Evolutionary conservation across 2,329 filamentous ascomycete species (phyloP).

Genomic region (Curvularia spicifera): DNA sequence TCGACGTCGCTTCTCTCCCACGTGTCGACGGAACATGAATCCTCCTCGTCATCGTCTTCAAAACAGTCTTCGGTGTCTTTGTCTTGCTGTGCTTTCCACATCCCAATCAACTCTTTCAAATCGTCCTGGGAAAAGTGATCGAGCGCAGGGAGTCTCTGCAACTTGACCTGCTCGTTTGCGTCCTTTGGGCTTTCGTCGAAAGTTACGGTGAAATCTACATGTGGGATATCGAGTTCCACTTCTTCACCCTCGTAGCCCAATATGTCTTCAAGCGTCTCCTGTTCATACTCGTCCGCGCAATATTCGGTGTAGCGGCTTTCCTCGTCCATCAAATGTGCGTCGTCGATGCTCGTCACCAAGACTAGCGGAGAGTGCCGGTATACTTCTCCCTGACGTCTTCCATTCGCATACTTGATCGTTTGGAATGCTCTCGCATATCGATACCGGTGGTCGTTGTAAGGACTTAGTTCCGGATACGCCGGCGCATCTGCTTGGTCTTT

Average conservation of each 20-base stretch:
- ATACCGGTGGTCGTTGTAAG: neutral
- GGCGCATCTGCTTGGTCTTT: conserved; percentile 13
- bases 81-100: conserved; percentile 5
- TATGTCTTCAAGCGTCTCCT: neutral
- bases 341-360: conserved; percentile 3
- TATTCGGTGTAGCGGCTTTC: neutral
- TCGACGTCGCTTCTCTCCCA: conserved; percentile 1
- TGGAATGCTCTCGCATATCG: conserved; percentile 13
- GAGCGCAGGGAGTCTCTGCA: neutral
- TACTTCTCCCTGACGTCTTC: neutral
- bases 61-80: neutral
- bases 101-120: neutral
- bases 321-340: conserved; percentile 5
- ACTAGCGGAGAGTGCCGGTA: conserved; percentile 9
- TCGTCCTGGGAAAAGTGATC: conserved; percentile 3
- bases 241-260: neutral
- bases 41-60: neutral
- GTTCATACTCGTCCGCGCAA: neutral
- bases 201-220: neutral
- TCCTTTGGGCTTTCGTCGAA: neutral
- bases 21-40: neutral
- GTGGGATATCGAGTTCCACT: neutral
- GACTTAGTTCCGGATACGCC: conserved; percentile 23
- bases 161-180: neutral
- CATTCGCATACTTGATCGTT: neutral